Base-by-base conservation (phyloP, 2,329 filamentous ascomycete genomes). In the Juglanconis sp. region DNA sequence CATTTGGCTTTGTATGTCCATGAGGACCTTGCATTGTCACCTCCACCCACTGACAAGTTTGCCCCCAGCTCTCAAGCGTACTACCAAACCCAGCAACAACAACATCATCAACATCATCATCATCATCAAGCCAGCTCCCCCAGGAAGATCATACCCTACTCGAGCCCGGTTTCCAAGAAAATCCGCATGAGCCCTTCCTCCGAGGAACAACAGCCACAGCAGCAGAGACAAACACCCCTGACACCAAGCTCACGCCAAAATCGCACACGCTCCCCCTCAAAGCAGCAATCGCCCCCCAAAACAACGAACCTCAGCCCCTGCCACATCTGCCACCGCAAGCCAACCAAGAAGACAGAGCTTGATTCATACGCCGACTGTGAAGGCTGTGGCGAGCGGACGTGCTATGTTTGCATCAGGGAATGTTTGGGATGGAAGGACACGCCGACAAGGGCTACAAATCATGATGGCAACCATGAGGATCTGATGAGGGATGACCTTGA, bases 381-480 rank as follows among this genome's bases (percentile, higher is more conserved):
- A 65, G 80, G 82, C 13, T 91, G 88, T 68, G 77, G 79, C 9
- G 76, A 82, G 63, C 78, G 86, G 47, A 84, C 87, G 0, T 91
- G 88, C 69, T 90, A 83, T 68, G 79, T 91, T n/a, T 91, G 88
- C 69, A 82, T 89, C 49, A 76, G 88, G 32, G 76, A 84, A 65
- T 91, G 88, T 66, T 74, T 81, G 11, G 82, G 83, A 2, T 81
- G 79, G 77, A 74, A 74, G 44, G 63, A 66, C 8, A 31, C 61
- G 52, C 30, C 38, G 11, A 40, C 15, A 9, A 54, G 59, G 2
- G 32, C 35, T 2, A 42, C 42, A 42, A 11, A 32, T 6, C 34
- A 56, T 3, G 40, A 31, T 44, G 2, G 54, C 42, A 24, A 42
- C 36, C 31, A 44, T 40, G 38, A 58, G 44, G 57, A 57, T 15